Conservation (phyloP, 1,139 yeast genomes). For the Yamadazyma atmosphaerica region DNA sequence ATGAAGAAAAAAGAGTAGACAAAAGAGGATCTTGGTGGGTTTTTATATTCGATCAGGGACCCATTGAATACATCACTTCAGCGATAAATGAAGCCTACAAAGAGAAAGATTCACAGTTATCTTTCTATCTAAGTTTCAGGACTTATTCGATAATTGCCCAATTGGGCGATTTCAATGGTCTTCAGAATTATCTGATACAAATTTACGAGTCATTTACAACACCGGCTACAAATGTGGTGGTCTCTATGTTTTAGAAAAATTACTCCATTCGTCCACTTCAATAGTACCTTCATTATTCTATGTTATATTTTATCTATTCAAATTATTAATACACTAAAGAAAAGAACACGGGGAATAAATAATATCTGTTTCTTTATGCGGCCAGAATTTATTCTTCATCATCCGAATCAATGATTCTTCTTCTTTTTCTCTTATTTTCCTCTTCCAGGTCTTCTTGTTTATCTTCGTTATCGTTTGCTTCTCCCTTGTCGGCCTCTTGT, state of each 20-base stretch:
- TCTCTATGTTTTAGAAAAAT: too few species aligned
- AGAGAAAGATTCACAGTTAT: background rate
- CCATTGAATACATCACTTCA: too few species aligned
- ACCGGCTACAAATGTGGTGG: too few species aligned
- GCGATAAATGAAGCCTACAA: too few species aligned
- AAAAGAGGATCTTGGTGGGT: background rate
- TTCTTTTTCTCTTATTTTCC: slow-evolving; percentile 30
- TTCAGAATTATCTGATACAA: background rate
- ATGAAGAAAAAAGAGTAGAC: background rate
- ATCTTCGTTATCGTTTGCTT: slow-evolving; percentile 7
- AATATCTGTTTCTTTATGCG: too few species aligned
- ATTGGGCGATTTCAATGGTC: slow-evolving; percentile 7
- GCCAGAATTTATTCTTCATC: slow-evolving; percentile 31
- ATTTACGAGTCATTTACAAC: too few species aligned
- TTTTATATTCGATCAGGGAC: background rate
- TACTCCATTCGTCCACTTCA: background rate
- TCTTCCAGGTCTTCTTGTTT: slow-evolving; percentile 13
- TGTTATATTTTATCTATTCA: slow-evolving; percentile 2
- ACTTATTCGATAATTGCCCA: slow-evolving; percentile 2
- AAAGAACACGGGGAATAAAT: background rate
- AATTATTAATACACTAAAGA: slow-evolving; percentile 7
- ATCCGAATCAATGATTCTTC: slow-evolving; percentile 47
- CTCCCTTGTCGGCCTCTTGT: slow-evolving; percentile 46
- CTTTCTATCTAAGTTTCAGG: background rate
- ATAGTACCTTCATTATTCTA: background rate